Base-by-base conservation (phyloP, 768 basidiomycete species). In the Dendrothele bispora region DNA sequence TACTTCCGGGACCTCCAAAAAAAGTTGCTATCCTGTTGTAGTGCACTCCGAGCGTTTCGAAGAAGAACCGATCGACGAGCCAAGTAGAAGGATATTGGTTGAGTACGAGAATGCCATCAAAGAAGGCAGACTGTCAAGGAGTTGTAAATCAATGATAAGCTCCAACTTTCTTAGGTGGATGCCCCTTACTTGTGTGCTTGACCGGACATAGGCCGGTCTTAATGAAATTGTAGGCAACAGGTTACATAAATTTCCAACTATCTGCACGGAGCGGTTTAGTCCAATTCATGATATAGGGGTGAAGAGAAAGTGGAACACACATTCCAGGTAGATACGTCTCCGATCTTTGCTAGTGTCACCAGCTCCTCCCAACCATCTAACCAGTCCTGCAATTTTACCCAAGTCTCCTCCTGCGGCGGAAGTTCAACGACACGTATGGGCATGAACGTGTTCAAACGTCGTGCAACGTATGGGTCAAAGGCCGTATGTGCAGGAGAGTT, bases 381-480 rank as follows among this genome's bases (percentile, higher is more conserved):
- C 22, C 86, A 58, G 1, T 56, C 61, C 5, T 70, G 61, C 2
- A 88, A 53, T 1, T 70, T 66, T 22, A 72, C 55, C 79, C 84
- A 91, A 0, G 75, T 78, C 2, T 70, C 60, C 25, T 74, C 66
- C 39, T 75, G 66, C 4, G 74, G 55, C 0, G 80, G 79, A 1
- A 83, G 57, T 21, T 71, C 65, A 7, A 88, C 66, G 4, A 80
- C 66, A n/a, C 84, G 79, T 17, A 87, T 76, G 0, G 89, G 89
- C 54, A 87, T 78, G 47, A 78, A 80, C 25, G 80, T 83, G 38
- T 80, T 80, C 2, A 91, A 69, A 22, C 75, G 72, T n/a, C 88
- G 81, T 2, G 80, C 76, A 39, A 88, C 77, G 43, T 75, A 71
- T 0, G 85, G 81, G 55, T 91, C 86, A 39, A 91, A 87, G 2